Evolutionary conservation across 257 asterid species (phyloP).

Genomic region (Anisodus tanguticus): DNA sequence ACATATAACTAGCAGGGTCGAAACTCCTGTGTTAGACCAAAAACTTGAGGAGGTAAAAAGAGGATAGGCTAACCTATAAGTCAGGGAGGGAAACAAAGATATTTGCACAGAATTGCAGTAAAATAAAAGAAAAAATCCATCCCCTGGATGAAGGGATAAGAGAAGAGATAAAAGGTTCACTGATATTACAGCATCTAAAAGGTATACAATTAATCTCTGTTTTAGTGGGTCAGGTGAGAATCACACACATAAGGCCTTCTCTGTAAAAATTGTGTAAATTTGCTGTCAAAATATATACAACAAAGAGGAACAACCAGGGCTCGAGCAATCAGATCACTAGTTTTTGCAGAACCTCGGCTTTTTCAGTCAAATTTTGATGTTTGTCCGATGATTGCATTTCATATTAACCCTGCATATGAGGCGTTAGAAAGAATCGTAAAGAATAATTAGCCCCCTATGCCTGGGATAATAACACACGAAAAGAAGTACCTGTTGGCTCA

Average conservation of each 20-base stretch:
- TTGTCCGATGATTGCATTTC: neutral
- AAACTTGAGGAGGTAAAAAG: neutral
- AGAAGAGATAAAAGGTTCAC: neutral
- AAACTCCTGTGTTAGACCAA: neutral
- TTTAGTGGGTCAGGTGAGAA: neutral
- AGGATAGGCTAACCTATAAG: neutral
- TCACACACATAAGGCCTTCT: neutral
- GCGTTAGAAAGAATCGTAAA: neutral
- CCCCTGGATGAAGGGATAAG: neutral
- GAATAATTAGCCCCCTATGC: neutral
- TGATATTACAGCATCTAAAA: slow-evolving; percentile 1
- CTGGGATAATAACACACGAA: neutral
- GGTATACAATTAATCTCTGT: slow-evolving; percentile 18
- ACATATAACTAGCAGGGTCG: too few relatives aligned
- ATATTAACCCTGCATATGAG: neutral
- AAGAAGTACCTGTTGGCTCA: slow-evolving; percentile 84
- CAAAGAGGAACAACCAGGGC: neutral
- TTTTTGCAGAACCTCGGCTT: neutral
- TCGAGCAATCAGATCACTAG: neutral
- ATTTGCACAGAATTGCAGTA: neutral
- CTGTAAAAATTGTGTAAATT: neutral
- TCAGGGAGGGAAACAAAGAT: neutral
- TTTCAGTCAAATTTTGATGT: slow-evolving; percentile 10
- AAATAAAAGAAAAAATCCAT: neutral
- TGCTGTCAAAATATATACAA: slow-evolving; percentile 13